These are phyloP conservation scores for Rhodotorula sp. DNA, from an alignment of 1,284 basidiomycete genomes.

Conservation along the genomic window DNA sequence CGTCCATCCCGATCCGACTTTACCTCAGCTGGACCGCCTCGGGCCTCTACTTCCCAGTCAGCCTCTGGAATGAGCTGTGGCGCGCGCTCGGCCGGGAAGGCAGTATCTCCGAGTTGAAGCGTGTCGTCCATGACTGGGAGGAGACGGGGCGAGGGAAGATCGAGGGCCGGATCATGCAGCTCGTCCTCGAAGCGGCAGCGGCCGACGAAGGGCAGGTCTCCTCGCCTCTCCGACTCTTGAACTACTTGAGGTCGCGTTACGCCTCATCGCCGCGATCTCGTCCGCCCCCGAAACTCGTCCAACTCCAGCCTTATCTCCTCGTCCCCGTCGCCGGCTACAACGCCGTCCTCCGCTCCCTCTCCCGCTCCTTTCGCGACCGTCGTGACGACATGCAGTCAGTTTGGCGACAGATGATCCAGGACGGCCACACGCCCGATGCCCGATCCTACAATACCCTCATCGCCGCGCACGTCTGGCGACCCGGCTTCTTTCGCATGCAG, in stretches of 20 bases:
- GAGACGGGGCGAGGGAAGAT: conserved; percentile 25
- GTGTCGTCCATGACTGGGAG: conserved; percentile 33
- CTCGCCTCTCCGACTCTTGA: conserved; percentile 12
- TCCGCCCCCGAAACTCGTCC: neutral
- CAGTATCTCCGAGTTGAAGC: conserved; percentile 20
- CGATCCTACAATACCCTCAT: conserved; percentile 31
- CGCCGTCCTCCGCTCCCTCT: conserved; percentile 20
- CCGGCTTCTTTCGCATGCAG: neutral
- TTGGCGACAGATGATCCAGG: conserved; percentile 5
- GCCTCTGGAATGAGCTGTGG: conserved; percentile 31
- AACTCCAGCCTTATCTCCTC: conserved; percentile 2
- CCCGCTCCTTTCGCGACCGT: conserved; percentile 14
- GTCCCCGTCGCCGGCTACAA: conserved; percentile 27
- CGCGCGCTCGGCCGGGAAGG: conserved; percentile 15
- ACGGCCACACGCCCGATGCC: conserved; percentile 18
- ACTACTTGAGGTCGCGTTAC: conserved; percentile 31
- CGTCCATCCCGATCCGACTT: conserved; percentile 24
- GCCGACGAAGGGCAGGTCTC: neutral
- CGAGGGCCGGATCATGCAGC: conserved; percentile 13
- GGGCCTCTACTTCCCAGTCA: conserved; percentile 28
- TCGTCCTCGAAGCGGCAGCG: conserved; percentile 13
- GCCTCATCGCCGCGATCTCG: neutral
- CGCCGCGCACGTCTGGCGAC: conserved; percentile 20
- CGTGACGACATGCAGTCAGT: conserved; percentile 5
- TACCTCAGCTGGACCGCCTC: conserved; percentile 34